phyloP scores from a whole-genome alignment of 2,329 filamentous ascomycete species.

The Aplosporella prunicola region DNA sequence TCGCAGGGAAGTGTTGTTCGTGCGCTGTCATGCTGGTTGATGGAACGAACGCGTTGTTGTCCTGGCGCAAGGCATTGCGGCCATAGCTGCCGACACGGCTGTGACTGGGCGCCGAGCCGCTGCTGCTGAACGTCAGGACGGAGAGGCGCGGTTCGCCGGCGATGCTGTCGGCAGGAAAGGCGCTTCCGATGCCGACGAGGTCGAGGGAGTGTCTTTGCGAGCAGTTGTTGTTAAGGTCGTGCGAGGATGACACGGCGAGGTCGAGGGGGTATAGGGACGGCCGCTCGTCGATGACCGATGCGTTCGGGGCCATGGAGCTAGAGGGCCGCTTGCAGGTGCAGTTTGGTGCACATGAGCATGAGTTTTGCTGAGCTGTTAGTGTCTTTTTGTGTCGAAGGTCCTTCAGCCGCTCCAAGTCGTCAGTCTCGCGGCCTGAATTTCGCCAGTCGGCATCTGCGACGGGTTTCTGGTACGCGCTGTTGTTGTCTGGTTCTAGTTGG shows the following conservation, averaged over 20 bases:
- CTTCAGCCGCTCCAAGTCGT: not conserved
- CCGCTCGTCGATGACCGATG: slow-evolving; percentile 2
- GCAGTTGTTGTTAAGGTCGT: not conserved
- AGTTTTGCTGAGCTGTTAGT: not conserved
- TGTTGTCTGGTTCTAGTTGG: no score
- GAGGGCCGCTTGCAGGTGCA: slow-evolving; percentile 6
- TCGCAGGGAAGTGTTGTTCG: no score
- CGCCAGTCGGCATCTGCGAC: no score
- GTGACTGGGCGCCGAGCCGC: slow-evolving; percentile 1
- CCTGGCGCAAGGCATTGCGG: no score
- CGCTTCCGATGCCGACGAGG: slow-evolving; percentile 1
- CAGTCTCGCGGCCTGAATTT: no score
- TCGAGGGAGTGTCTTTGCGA: slow-evolving; percentile 4
- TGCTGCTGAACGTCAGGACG: slow-evolving; percentile 1
- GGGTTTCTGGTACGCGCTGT: no score
- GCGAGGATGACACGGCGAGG: slow-evolving; percentile 3
- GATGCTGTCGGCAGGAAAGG: slow-evolving; percentile 1
- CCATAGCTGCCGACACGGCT: no score
- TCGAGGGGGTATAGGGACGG: slow-evolving; percentile 6
- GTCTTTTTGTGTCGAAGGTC: not conserved
- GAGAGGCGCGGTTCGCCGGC: slow-evolving; percentile 2
- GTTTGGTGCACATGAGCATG: slow-evolving; percentile 1
- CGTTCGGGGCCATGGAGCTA: slow-evolving; percentile 6
- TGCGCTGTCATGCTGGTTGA: no score
- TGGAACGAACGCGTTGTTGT: no score